Evolutionary conservation across 129 eudicot species (phyloP).

Genomic region (Erigeron canadensis): DNA sequence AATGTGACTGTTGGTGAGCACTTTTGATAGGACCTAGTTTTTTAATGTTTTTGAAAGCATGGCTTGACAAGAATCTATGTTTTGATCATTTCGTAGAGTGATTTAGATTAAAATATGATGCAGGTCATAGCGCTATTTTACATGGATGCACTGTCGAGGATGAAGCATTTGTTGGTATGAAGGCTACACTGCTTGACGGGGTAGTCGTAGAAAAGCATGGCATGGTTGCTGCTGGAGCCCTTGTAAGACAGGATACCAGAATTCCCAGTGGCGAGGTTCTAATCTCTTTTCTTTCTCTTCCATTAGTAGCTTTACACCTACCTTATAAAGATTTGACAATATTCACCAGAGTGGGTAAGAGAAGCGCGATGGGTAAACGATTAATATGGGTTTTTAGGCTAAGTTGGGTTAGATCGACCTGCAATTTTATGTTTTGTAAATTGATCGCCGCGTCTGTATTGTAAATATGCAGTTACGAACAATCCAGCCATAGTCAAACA

Average conservation of each 20-base stretch:
- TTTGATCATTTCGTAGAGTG: neutral
- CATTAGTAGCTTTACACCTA: neutral
- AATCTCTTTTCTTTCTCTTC: constrained; percentile 6
- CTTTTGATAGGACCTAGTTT: constrained; percentile 6
- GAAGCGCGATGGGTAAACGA: neutral
- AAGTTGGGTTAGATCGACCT: neutral
- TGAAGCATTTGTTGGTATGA: constrained; percentile 72
- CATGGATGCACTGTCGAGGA: constrained; percentile 77
- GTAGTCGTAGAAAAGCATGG: constrained; percentile 62
- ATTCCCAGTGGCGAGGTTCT: constrained; percentile 65
- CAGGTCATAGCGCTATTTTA: constrained; percentile 76
- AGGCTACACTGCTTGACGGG: constrained; percentile 69
- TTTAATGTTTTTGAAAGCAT: neutral
- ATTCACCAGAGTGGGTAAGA: neutral
- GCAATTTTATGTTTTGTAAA: too few species aligned
- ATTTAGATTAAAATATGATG: constrained; percentile 12
- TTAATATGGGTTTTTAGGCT: neutral
- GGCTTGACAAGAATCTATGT: neutral
- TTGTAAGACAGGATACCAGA: constrained; percentile 61
- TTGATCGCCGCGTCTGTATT: too few species aligned
- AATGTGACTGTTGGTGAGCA: constrained; percentile 71
- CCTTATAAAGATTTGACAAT: neutral
- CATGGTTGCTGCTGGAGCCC: constrained; percentile 82
- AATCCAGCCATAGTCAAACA: too few species aligned
- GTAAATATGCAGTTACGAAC: too few species aligned